These are phyloP conservation scores for Fulvia fulva DNA, from an alignment of 2,329 filamentous ascomycete genomes.

Conservation along the genomic window DNA sequence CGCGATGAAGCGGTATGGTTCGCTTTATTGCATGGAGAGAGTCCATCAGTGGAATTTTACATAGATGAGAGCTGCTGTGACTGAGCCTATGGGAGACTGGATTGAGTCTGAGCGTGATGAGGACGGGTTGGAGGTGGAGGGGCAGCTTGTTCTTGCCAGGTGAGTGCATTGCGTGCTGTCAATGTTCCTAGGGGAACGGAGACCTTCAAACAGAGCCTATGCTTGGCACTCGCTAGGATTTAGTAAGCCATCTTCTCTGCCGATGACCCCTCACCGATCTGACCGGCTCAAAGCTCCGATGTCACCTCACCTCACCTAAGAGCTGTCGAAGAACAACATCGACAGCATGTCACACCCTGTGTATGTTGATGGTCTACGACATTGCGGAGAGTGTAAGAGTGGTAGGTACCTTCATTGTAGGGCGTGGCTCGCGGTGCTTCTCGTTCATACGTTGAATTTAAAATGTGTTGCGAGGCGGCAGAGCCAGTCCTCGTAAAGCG, in stretches of 20 bases:
- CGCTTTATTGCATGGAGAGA: background rate
- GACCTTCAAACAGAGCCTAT: too few species aligned
- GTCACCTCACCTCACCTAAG: background rate
- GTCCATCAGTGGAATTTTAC: background rate
- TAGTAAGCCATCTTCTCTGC: background rate
- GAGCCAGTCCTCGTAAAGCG: too few species aligned
- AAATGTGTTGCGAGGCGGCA: too few species aligned
- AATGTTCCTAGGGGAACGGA: too few species aligned
- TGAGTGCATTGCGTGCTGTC: background rate
- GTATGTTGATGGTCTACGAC: conserved; percentile 10
- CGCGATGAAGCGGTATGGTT: background rate
- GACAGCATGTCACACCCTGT: conserved; percentile 3
- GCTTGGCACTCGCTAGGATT: background rate
- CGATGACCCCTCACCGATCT: background rate
- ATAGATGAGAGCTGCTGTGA: background rate
- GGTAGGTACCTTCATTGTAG: background rate
- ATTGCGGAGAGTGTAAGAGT: conserved; percentile 12
- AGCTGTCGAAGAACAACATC: background rate
- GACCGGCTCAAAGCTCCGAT: too few species aligned
- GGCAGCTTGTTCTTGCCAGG: background rate
- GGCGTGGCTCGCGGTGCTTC: background rate
- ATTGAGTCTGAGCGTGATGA: too few species aligned
- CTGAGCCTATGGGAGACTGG: too few species aligned
- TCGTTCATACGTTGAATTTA: background rate
- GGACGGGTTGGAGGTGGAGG: too few species aligned